phyloP scores from a whole-genome alignment of 768 basidiomycete species.

The Tylopilus rubrobrunneus region DNA sequence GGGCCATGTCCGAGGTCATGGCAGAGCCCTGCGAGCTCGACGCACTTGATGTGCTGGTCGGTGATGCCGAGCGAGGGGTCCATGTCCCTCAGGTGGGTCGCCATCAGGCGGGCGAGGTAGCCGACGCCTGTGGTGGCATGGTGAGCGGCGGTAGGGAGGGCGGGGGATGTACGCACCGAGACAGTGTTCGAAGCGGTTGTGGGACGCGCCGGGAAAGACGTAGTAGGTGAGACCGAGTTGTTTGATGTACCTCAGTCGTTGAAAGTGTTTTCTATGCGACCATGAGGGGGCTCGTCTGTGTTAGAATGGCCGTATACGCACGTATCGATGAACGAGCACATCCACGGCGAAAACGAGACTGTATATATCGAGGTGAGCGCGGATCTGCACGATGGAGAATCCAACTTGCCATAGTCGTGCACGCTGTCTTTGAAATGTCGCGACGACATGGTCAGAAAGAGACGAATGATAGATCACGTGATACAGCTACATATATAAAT shows the following conservation, averaged over 20 bases:
- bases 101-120: conserved; percentile 64
- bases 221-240: conserved; percentile 75
- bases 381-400: not conserved
- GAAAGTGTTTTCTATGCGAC: conserved; percentile 63
- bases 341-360: conserved; percentile 32
- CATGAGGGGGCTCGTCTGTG: not conserved
- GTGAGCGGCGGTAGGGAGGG: not conserved
- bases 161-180: conserved; percentile 45
- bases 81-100: conserved; percentile 46
- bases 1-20: conserved; percentile 87
- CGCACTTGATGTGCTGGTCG: conserved; percentile 68
- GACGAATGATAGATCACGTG: conserved; percentile 1
- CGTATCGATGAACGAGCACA: conserved; percentile 65
- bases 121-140: conserved; percentile 54
- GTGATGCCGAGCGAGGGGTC: conserved; percentile 67
- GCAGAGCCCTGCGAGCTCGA: conserved; percentile 77
- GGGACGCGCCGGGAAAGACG: conserved; percentile 75
- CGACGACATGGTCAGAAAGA: not conserved
- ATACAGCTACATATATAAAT: conserved; percentile 9
- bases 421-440: conserved; percentile 38
- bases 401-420: conserved; percentile 38
- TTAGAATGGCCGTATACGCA: conserved; percentile 26
- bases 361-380: not conserved
- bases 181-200: conserved; percentile 81
- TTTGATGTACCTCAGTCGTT: conserved; percentile 71